phyloP scores from a whole-genome alignment of 192 early-diverging fungal species.

The Jimgerdemannia lactiflua region DNA sequence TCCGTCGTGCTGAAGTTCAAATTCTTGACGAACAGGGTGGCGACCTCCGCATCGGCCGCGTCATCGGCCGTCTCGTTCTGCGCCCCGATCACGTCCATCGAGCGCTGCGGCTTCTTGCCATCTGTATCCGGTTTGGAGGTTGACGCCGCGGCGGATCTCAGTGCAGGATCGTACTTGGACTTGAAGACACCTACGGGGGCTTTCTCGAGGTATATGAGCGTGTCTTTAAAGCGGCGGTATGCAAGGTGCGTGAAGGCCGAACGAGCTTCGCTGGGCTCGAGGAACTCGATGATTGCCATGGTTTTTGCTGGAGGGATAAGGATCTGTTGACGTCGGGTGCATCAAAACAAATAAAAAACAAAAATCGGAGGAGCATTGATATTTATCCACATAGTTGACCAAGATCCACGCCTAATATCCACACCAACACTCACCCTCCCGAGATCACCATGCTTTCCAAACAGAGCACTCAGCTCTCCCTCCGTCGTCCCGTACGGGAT shows the following conservation, averaged over 20 bases:
- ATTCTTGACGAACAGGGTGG: slow-evolving; percentile 96
- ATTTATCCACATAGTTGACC: neutral
- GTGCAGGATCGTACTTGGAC: slow-evolving; percentile 46
- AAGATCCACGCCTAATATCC: neutral
- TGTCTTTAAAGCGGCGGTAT: slow-evolving; percentile 88
- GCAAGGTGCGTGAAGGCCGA: slow-evolving; percentile 86
- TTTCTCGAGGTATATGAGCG: slow-evolving; percentile 92
- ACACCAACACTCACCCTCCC: slow-evolving; percentile 59
- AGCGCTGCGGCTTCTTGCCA: slow-evolving; percentile 11
- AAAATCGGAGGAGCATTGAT: too few relatives aligned
- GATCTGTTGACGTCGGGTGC: slow-evolving; percentile 28
- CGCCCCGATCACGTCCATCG: slow-evolving; percentile 45
- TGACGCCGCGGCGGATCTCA: slow-evolving; percentile 31
- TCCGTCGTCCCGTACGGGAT: slow-evolving; percentile 81
- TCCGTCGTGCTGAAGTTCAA: slow-evolving; percentile 90
- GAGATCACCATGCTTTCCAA: slow-evolving; percentile 86
- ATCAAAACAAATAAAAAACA: slow-evolving; percentile 4
- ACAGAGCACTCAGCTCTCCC: slow-evolving; percentile 77
- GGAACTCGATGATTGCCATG: slow-evolving; percentile 92
- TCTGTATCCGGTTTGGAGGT: slow-evolving; percentile 23
- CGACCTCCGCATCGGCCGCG: slow-evolving; percentile 52
- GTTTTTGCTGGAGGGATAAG: slow-evolving; percentile 90
- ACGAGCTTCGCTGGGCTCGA: slow-evolving; percentile 87
- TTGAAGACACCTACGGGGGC: slow-evolving; percentile 85
- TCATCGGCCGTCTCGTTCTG: slow-evolving; percentile 38